phyloP scores from a whole-genome alignment of 1,139 yeast species.

The Candida sp. region DNA sequence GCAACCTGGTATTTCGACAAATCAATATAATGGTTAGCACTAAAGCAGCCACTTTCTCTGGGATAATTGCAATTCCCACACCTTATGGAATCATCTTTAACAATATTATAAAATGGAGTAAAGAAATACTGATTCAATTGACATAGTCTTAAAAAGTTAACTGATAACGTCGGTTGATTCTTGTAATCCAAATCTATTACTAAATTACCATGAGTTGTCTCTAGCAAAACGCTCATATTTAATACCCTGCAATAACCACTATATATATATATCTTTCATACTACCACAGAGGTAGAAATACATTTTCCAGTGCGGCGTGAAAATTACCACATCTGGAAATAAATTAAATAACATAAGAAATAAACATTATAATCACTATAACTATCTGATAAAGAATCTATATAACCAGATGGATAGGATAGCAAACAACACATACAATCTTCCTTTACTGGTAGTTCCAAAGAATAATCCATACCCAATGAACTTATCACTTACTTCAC shows the following conservation, averaged over 20 bases:
- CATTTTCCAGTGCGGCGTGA: neutral
- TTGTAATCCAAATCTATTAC: conserved; percentile 49
- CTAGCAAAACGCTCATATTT: conserved; percentile 55
- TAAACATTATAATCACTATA: neutral
- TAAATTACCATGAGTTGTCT: conserved; percentile 50
- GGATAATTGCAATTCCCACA: conserved; percentile 52
- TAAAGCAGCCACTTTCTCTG: conserved; percentile 2
- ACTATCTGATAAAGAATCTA: neutral
- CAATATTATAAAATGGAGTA: conserved; percentile 44
- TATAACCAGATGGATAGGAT: neutral
- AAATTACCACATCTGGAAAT: too few species aligned
- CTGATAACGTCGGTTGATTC: conserved; percentile 33
- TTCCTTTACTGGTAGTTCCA: conserved; percentile 35
- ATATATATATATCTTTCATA: too few species aligned
- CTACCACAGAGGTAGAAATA: neutral
- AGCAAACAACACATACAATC: conserved; percentile 17
- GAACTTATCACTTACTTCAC: conserved; percentile 28
- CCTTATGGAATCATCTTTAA: conserved; percentile 31
- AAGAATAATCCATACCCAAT: conserved; percentile 42
- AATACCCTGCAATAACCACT: neutral
- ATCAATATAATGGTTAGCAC: conserved; percentile 1
- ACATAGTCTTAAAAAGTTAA: conserved; percentile 55
- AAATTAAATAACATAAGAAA: too few species aligned
- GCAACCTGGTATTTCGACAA: conserved; percentile 1
- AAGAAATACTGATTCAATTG: conserved; percentile 51